These are phyloP conservation scores for Leishmania lainsoni DNA, from an alignment of 208 protist species.

Conservation along the genomic window DNA sequence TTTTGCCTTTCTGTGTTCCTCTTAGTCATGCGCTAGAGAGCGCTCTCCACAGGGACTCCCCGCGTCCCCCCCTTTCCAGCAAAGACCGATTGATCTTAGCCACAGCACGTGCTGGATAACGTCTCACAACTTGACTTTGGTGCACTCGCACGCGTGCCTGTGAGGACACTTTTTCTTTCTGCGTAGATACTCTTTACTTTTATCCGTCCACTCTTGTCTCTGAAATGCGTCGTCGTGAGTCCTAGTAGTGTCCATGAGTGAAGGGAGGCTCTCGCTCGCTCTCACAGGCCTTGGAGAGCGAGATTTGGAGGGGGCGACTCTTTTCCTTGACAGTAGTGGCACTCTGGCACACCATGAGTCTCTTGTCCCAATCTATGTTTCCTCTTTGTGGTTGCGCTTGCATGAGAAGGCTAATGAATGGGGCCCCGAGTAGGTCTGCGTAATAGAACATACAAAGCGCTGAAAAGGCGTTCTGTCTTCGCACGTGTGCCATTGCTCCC, in stretches of 20 bases:
- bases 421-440: neutral
- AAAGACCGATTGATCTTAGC: neutral
- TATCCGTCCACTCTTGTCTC: neutral
- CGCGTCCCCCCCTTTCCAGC: neutral
- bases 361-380: neutral
- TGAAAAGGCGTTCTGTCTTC: neutral
- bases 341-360: neutral
- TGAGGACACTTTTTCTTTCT: constrained; percentile 3
- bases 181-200: neutral
- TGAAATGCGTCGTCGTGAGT: neutral
- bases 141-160: neutral
- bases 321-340: neutral
- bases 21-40: neutral
- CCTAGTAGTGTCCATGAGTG: neutral
- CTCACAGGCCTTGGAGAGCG: neutral
- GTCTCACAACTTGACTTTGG: neutral
- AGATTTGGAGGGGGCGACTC: too few species aligned
- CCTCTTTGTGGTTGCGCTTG: neutral
- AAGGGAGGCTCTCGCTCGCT: neutral
- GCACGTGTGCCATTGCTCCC: neutral
- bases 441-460: neutral
- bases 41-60: neutral
- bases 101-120: neutral
- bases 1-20: neutral
- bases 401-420: neutral